These are phyloP conservation scores for Suillus brevipes DNA, from an alignment of 768 basidiomycete species.

Conservation along the genomic window DNA sequence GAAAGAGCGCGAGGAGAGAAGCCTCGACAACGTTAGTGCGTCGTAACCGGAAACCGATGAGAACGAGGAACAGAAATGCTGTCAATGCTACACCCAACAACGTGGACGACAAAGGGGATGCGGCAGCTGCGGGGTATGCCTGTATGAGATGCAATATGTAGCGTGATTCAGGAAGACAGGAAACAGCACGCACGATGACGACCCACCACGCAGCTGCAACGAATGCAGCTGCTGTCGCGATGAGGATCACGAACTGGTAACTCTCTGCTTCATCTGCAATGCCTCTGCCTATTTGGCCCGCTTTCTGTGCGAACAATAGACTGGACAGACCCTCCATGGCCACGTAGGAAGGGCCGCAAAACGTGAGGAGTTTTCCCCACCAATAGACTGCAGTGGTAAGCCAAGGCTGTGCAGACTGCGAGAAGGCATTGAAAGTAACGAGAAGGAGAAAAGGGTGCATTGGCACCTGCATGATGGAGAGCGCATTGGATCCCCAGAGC, in stretches of 20 bases:
- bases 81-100: slow-evolving; percentile 86
- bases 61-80: slow-evolving; percentile 84
- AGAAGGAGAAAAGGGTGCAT: slow-evolving; percentile 86
- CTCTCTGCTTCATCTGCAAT: slow-evolving; percentile 71
- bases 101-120: slow-evolving; percentile 85
- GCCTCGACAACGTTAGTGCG: slow-evolving; percentile 94
- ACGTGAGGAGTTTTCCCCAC: slow-evolving; percentile 73
- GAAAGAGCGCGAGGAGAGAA: slow-evolving; percentile 80
- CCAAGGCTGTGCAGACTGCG: slow-evolving; percentile 59
- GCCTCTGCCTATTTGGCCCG: slow-evolving; percentile 75
- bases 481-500: slow-evolving; percentile 66
- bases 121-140: slow-evolving; percentile 82
- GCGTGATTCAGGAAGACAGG: not conserved
- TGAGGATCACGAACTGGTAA: slow-evolving; percentile 75
- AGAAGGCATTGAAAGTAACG: slow-evolving; percentile 83
- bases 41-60: slow-evolving; percentile 86
- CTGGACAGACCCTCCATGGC: slow-evolving; percentile 84
- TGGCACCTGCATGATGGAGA: slow-evolving; percentile 80
- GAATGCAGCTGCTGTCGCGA: slow-evolving; percentile 76
- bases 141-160: slow-evolving; percentile 26
- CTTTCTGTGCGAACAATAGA: slow-evolving; percentile 76
- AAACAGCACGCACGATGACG: slow-evolving; percentile 56
- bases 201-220: slow-evolving; percentile 88
- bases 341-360: slow-evolving; percentile 78
- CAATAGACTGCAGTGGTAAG: slow-evolving; percentile 56